Percentiles rank a stretch among this genome's conserved stretches.
Evolutionary conservation across 371 early-diverging fungal genomes (phyloP).

Genomic region (Agmasoma carcini): DNA sequence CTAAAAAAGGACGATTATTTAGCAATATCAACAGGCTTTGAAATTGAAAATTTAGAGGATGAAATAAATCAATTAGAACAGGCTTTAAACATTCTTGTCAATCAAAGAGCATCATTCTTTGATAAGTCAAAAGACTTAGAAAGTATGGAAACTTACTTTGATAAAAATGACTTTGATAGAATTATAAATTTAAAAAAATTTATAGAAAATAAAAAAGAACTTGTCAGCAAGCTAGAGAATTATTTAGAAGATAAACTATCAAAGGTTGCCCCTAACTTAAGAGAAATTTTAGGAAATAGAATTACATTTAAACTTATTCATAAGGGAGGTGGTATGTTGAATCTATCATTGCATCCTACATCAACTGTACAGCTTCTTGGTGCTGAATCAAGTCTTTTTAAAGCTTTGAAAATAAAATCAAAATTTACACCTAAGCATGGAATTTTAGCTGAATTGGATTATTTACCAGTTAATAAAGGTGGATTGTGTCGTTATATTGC

Average conservation of each 20-base stretch:
- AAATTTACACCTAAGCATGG: conserved; percentile 97
- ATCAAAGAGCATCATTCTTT: conserved; percentile 15
- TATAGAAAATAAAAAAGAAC: conserved; percentile 71
- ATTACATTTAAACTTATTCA: conserved; percentile 82
- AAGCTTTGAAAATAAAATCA: conserved; percentile 75
- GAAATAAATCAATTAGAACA: conserved; percentile 67
- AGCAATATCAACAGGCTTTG: conserved; percentile 72
- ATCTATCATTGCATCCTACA: conserved; percentile 83
- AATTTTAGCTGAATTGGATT: conserved; percentile 80
- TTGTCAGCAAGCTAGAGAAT: conserved; percentile 68
- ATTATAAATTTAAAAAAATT: conserved; percentile 77
- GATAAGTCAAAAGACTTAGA: not conserved
- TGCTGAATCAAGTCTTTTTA: conserved; percentile 91
- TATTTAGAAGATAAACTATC: conserved; percentile 84
- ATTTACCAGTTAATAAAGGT: conserved; percentile 89
- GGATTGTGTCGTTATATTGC: conserved; percentile 87
- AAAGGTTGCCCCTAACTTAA: conserved; percentile 85
- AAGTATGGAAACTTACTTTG: conserved; percentile 71
- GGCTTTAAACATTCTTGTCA: conserved; percentile 61
- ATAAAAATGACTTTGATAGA: conserved; percentile 75
- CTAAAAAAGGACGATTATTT: conserved; percentile 72
- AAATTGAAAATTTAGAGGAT: conserved; percentile 76
- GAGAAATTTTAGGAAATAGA: conserved; percentile 81
- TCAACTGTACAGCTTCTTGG: conserved; percentile 93
- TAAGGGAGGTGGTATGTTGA: conserved; percentile 83